phyloP scores from a whole-genome alignment of 2,329 filamentous ascomycete genomes.

The Claviceps citrina region DNA sequence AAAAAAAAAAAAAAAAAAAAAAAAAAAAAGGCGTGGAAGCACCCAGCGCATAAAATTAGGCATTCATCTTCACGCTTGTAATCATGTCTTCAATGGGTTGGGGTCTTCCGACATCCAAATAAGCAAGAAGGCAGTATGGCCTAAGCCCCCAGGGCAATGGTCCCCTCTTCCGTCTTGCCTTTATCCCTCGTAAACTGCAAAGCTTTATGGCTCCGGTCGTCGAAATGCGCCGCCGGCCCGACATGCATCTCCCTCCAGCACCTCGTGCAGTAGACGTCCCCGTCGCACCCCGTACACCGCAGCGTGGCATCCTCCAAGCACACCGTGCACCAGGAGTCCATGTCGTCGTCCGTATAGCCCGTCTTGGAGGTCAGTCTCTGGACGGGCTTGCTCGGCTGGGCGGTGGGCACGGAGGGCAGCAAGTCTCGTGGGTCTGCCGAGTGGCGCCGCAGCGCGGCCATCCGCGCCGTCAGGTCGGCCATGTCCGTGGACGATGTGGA shows the following conservation, averaged over 20 bases:
- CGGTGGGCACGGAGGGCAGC: slow-evolving; percentile 37
- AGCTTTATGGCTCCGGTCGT: slow-evolving; percentile 55
- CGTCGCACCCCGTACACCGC: slow-evolving; percentile 55
- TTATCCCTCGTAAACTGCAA: slow-evolving; percentile 36
- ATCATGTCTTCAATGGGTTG: no score
- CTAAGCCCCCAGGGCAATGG: slow-evolving; percentile 22
- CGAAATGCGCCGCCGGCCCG: slow-evolving; percentile 51
- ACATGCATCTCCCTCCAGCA: slow-evolving; percentile 76
- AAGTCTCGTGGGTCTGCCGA: slow-evolving; percentile 21
- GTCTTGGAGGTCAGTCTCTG: slow-evolving; percentile 24
- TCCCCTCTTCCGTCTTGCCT: slow-evolving; percentile 17
- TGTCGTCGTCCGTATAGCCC: slow-evolving; percentile 51
- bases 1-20: not conserved
- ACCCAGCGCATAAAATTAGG: no score
- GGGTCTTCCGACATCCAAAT: no score
- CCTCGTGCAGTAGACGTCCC: slow-evolving; percentile 56
- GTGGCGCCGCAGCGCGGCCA: slow-evolving; percentile 30
- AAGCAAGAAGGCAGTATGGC: no score
- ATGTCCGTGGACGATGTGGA: slow-evolving; percentile 5
- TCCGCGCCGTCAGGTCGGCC: slow-evolving; percentile 33
- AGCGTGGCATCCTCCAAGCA: slow-evolving; percentile 66
- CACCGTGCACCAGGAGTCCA: slow-evolving; percentile 66
- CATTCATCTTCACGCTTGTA: no score
- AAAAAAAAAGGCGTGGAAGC: not conserved
- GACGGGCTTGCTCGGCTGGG: slow-evolving; percentile 26